phyloP scores from a whole-genome alignment of 257 asterid genomes.

The Solanum neorickii region DNA sequence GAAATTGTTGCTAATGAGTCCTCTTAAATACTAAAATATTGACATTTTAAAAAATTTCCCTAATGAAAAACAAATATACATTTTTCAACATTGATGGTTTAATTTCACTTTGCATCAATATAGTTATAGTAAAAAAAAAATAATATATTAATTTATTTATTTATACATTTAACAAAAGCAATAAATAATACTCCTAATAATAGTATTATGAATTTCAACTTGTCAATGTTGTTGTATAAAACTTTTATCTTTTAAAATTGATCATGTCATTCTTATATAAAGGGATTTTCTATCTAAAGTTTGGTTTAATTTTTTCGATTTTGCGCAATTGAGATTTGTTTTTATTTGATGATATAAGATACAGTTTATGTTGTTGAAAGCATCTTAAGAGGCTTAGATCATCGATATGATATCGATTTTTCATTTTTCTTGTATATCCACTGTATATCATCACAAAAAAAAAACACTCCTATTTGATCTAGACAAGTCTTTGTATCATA shows the following conservation, averaged over 20 bases:
- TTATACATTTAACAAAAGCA: too few relatives aligned
- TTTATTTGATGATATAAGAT: neutral
- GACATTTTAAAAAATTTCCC: too few relatives aligned
- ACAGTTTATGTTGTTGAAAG: neutral
- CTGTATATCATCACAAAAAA: neutral
- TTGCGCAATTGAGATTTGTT: neutral
- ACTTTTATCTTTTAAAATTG: neutral
- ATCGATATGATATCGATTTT: neutral
- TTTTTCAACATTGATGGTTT: neutral
- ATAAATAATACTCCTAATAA: too few relatives aligned
- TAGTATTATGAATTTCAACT: too few relatives aligned
- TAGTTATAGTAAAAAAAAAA: neutral
- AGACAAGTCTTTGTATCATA: neutral
- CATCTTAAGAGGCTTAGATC: neutral
- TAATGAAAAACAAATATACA: neutral
- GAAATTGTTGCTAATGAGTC: too few relatives aligned
- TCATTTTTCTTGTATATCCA: neutral
- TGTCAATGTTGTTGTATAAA: neutral
- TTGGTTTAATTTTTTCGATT: neutral
- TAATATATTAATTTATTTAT: neutral
- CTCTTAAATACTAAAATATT: too few relatives aligned
- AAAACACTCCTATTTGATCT: neutral
- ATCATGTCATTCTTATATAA: neutral
- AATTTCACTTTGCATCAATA: neutral
- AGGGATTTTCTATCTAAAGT: neutral